Evolutionary conservation across 106 monocot species (phyloP), one percentile per base, ranked within the genome.

Genomic region (Dactylorhiza incarnata): DNA sequence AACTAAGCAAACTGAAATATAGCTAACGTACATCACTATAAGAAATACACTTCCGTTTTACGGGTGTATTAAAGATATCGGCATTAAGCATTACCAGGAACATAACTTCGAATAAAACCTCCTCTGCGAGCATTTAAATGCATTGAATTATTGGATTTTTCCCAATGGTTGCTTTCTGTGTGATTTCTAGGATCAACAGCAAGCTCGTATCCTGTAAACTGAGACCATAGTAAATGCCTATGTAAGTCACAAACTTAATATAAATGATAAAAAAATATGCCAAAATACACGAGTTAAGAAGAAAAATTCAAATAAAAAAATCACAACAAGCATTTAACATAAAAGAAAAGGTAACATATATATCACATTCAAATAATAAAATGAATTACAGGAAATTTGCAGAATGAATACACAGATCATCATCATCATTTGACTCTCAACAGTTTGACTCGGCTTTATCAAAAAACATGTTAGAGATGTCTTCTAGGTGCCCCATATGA

Each of bases 191-290:
- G 63, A 80, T 87, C 87, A 63, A 11, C 9, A 37, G 73, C 73
- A 78, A 9, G 76, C 71, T 69, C 82, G 52, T 78, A 55, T 49
- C 78, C 83, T 81, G 80, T 45, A 81, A 76, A 85, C 87, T 93
- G 84, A 81, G 50, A 61, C 14, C 48, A 74, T 44, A 24, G 71
- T 45, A 76, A 77, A 77, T 69, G 14, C 48, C 45, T 51, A 62
- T 68, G 46, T 67, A 23, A 73, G 23, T 66, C 72, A 63, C 9
- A 75, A 17, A 43, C n/a, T 75, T 49, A 74, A 17, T 19, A 17
- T 25, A 24, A 13, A 48, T 6, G 6, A n/a, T 44, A 37, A 8
- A 69, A 69, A 16, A 46, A 69, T 69, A 45, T 15, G 43, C 15
- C 1, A 69, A 69, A 45, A n/a, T 46, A n/a, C 4, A 16, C 3